Percentiles rank a stretch among this genome's conserved stretches.
Conservation (phyloP, 1,139 yeast species). For the Arxiozyma telluris region DNA sequence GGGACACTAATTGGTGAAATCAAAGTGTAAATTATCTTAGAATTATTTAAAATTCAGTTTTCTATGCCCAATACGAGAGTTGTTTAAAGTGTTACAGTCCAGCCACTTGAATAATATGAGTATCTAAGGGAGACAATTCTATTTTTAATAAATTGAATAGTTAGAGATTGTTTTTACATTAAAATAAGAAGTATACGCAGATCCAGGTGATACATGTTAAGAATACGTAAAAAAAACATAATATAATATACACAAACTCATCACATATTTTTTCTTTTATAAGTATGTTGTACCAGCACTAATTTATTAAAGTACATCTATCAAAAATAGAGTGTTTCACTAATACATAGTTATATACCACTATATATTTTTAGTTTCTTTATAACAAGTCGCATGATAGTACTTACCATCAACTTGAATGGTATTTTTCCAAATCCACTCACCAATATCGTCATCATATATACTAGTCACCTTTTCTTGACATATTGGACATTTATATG, state of each 20-base stretch:
- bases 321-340: background rate
- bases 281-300: background rate
- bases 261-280: no score
- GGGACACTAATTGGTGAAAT: no score
- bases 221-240: no score
- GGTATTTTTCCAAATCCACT: slow-evolving; percentile 92
- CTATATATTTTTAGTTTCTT: slow-evolving; percentile 48
- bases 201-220: background rate
- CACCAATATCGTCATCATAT: slow-evolving; percentile 84
- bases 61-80: background rate
- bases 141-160: background rate
- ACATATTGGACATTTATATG: slow-evolving; percentile 75
- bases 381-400: slow-evolving; percentile 74
- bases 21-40: background rate
- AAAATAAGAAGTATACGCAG: no score
- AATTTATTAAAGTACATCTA: background rate
- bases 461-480: slow-evolving; percentile 71
- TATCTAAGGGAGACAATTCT: background rate
- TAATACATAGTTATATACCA: background rate
- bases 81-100: background rate
- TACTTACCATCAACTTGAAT: slow-evolving; percentile 59
- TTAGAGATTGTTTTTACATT: background rate
- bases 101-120: background rate
- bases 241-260: no score
- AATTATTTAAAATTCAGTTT: no score